A percentile compares a stretch with the other conserved stretches of the same genome.
These are phyloP conservation scores for Aspergillus caelatus DNA, from an alignment of 2,329 filamentous ascomycete species.

Conservation along the genomic window DNA sequence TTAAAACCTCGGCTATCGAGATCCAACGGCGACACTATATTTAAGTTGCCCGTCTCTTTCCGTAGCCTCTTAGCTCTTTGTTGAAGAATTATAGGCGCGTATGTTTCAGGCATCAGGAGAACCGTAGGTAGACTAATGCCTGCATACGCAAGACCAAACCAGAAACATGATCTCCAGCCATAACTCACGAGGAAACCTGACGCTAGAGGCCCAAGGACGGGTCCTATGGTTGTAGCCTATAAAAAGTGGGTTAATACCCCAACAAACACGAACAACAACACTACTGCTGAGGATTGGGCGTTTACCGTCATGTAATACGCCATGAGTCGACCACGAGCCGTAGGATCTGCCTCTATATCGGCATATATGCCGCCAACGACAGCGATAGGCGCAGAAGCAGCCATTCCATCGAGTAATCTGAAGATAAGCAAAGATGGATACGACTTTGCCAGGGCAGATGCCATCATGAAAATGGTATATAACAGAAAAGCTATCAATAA, in stretches of 20 bases:
- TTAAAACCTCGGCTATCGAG: neutral
- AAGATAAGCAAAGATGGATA: slow-evolving; percentile 48
- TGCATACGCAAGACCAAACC: neutral
- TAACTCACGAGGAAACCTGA: neutral
- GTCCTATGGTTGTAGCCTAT: neutral
- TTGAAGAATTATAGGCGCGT: slow-evolving; percentile 2
- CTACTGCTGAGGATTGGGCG: neutral
- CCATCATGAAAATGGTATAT: slow-evolving; percentile 48
- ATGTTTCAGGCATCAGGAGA: slow-evolving; percentile 4
- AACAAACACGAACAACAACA: neutral
- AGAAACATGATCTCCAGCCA: slow-evolving; percentile 1
- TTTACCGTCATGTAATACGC: slow-evolving; percentile 46
- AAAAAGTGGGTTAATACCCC: neutral
- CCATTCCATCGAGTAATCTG: slow-evolving; percentile 48
- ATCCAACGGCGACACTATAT: neutral
- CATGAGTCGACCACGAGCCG: slow-evolving; percentile 46
- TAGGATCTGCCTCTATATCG: slow-evolving; percentile 50
- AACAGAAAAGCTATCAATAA: slow-evolving; percentile 55
- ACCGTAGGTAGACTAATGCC: neutral
- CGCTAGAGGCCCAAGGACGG: neutral
- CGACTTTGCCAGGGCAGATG: slow-evolving; percentile 47
- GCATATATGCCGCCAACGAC: slow-evolving; percentile 51
- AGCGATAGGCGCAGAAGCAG: slow-evolving; percentile 49
- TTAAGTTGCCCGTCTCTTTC: neutral
- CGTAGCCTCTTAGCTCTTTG: neutral